phyloP scores from a whole-genome alignment of 169 alveolate genomes.

The Cryptosporidium baileyi region DNA sequence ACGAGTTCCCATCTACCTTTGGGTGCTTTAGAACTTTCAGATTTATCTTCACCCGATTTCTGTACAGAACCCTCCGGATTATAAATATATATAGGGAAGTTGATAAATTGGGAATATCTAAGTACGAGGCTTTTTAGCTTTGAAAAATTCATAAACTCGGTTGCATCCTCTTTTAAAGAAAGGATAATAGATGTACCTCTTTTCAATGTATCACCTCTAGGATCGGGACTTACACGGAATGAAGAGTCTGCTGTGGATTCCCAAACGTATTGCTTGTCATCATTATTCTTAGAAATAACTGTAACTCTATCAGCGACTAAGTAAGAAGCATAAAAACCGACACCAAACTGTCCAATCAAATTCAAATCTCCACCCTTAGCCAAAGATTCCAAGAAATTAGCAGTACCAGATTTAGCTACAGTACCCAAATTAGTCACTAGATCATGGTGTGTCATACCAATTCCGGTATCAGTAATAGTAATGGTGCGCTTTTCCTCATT shows the following conservation, averaged over 20 bases:
- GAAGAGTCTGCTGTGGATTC: conserved; percentile 95
- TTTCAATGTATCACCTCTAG: conserved; percentile 94
- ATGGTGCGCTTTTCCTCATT: conserved; percentile 92
- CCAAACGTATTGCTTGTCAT: conserved; percentile 97
- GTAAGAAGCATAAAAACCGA: conserved; percentile 99
- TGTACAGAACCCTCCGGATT: conserved; percentile 69
- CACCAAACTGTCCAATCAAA: conserved; percentile 99
- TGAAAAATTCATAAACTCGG: conserved; percentile 92
- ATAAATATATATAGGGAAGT: conserved; percentile 91
- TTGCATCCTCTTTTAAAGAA: conserved; percentile 98
- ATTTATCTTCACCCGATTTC: conserved; percentile 74
- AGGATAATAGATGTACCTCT: conserved; percentile 98
- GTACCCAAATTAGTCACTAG: conserved; percentile 98
- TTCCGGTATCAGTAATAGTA: conserved; percentile 96
- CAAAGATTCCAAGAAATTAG: conserved; percentile 96
- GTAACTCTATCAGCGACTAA: conserved; percentile 98
- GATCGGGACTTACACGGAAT: conserved; percentile 93
- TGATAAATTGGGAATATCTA: conserved; percentile 96
- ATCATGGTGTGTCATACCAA: conserved; percentile 99
- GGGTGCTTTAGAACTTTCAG: conserved; percentile 74
- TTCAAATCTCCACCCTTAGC: conserved; percentile 92
- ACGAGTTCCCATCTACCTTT: conserved; percentile 90
- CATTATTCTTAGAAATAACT: conserved; percentile 90
- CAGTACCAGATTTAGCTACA: conserved; percentile 99
- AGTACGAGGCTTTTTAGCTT: conserved; percentile 90